A percentile compares a stretch with the other conserved stretches of the same genome.
Evolutionary conservation across 2,329 filamentous ascomycete species (phyloP).

Genomic region (Colletotrichum cuscutae): DNA sequence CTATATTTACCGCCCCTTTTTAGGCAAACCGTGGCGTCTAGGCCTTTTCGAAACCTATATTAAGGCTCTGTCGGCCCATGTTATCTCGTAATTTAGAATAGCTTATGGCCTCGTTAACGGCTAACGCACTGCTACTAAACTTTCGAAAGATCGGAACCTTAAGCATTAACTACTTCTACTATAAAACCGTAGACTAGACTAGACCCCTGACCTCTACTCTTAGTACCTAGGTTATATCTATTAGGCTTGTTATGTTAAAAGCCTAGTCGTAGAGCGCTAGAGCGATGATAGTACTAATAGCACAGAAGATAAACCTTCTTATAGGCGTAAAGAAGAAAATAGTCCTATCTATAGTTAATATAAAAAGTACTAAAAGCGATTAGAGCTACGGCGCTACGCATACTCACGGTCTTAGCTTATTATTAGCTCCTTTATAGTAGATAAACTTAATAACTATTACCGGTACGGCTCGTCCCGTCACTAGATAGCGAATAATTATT

Average conservation of each 20-base stretch:
- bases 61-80: background rate
- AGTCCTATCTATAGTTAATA: slow-evolving; percentile 37
- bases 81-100: background rate
- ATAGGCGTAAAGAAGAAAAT: slow-evolving; percentile 35
- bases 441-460: slow-evolving; percentile 45
- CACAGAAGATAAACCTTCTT: background rate
- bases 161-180: background rate
- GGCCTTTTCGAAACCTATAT: background rate
- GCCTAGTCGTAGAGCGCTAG: background rate
- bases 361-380: background rate
- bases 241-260: background rate
- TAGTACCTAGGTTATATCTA: background rate
- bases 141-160: background rate
- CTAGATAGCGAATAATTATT: slow-evolving; percentile 42
- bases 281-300: background rate
- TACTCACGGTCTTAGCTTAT: slow-evolving; percentile 43
- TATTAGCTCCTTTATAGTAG: slow-evolving; percentile 43
- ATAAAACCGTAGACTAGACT: background rate
- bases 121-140: background rate
- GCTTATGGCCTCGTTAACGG: background rate
- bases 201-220: background rate
- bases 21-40: background rate
- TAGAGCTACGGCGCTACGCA: background rate
- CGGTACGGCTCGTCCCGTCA: slow-evolving; percentile 35
- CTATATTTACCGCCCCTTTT: background rate